These are phyloP conservation scores for Pholiota adiposa DNA, from an alignment of 1,284 basidiomycete genomes.

Conservation along the genomic window DNA sequence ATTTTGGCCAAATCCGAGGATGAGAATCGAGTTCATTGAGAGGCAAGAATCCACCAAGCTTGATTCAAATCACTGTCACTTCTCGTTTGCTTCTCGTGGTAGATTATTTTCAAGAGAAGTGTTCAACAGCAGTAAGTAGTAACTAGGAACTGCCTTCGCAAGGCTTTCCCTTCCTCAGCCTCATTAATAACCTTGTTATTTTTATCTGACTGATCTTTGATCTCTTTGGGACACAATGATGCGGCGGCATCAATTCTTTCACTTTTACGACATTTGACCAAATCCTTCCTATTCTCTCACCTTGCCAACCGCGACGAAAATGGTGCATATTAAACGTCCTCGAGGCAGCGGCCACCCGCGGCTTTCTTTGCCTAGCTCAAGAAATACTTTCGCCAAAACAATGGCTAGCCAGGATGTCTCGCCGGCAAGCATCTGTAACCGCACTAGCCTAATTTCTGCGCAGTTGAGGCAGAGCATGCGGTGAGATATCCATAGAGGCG, in stretches of 20 bases:
- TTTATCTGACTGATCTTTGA: conserved; percentile 1
- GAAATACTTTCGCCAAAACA: not conserved
- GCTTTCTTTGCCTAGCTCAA: not conserved
- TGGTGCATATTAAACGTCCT: conserved; percentile 2
- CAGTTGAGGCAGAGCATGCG: conserved; percentile 5
- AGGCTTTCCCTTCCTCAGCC: not conserved
- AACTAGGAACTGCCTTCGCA: not conserved
- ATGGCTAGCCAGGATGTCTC: not conserved
- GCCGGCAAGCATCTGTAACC: conserved; percentile 3
- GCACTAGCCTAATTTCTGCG: conserved; percentile 7
- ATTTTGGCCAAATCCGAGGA: not conserved
- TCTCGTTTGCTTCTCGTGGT: not conserved
- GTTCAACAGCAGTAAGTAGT: not conserved
- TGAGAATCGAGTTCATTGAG: not conserved
- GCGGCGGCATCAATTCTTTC: conserved; percentile 2
- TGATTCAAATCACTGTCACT: not conserved
- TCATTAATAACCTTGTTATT: not conserved
- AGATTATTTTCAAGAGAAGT: not conserved
- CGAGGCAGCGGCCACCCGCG: not conserved
- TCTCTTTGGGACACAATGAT: not conserved
- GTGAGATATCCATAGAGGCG: conserved; percentile 8
- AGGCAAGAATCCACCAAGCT: not conserved
- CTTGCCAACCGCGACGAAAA: not conserved
- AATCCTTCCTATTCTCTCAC: conserved; percentile 6
- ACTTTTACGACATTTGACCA: conserved; percentile 7